phyloP scores from a whole-genome alignment of 2,329 filamentous ascomycete genomes.

The Penicillium sp. region DNA sequence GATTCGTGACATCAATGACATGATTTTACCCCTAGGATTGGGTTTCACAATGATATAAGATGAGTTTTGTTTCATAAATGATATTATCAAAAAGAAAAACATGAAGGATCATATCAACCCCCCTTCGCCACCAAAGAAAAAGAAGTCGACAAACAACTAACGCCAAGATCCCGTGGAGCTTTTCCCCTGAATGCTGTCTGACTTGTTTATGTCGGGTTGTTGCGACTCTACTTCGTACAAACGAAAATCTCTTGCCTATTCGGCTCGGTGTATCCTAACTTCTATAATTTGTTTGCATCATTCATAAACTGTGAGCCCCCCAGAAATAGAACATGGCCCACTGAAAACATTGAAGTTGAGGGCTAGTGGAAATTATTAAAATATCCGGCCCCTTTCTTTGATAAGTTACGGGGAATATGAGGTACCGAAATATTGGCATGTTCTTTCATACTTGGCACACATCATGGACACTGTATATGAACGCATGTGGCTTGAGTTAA shows the following conservation, averaged over 20 bases:
- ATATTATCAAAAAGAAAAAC: background rate
- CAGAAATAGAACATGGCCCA: conserved; percentile 1
- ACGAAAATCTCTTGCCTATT: conserved; percentile 8
- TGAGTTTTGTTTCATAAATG: background rate
- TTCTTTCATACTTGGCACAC: conserved; percentile 1
- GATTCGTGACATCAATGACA: background rate
- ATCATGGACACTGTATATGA: background rate
- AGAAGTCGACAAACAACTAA: background rate
- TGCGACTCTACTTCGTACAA: background rate
- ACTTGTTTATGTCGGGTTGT: background rate
- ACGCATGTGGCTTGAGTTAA: background rate
- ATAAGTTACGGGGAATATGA: background rate
- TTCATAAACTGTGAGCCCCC: background rate
- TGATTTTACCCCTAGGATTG: background rate
- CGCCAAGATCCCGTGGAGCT: conserved; percentile 8
- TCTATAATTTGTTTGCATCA: background rate
- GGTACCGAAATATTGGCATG: background rate
- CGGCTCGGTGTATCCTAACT: background rate
- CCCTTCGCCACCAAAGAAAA: background rate
- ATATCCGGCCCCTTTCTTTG: background rate
- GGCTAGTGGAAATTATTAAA: background rate
- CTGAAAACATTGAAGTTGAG: background rate
- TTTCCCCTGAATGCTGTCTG: conserved; percentile 7
- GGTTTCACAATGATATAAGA: background rate
- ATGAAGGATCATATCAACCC: background rate